Evolutionary conservation across 2,329 filamentous ascomycete genomes (phyloP).

Genomic region (Aspergillus floridensis): DNA sequence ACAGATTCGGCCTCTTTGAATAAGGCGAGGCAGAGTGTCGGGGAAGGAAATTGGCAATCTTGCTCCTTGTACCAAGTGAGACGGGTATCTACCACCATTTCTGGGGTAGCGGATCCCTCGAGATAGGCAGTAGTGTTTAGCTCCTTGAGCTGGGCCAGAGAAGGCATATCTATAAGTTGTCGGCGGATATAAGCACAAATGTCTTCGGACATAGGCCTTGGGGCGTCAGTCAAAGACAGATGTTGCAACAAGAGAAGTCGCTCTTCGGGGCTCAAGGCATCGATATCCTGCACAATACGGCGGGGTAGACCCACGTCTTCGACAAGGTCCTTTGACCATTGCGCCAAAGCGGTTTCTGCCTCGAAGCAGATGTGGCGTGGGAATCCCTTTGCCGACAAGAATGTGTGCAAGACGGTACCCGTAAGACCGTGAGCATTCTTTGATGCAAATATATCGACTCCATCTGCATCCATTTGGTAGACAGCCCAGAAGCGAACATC

Average conservation of each 20-base stretch:
- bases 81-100: slow-evolving; percentile 39
- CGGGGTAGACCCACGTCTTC: slow-evolving; percentile 33
- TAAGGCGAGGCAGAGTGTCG: slow-evolving; percentile 32
- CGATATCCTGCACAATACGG: slow-evolving; percentile 43
- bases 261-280: slow-evolving; percentile 44
- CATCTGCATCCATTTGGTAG: slow-evolving; percentile 35
- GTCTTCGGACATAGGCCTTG: slow-evolving; percentile 26
- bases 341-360: slow-evolving; percentile 38
- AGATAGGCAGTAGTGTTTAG: slow-evolving; percentile 43
- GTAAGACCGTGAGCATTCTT: slow-evolving; percentile 44
- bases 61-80: slow-evolving; percentile 45
- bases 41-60: slow-evolving; percentile 36
- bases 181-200: slow-evolving; percentile 35
- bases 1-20: slow-evolving; percentile 38
- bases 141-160: slow-evolving; percentile 40
- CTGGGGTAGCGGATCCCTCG: slow-evolving; percentile 35
- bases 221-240: slow-evolving; percentile 29
- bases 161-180: slow-evolving; percentile 39
- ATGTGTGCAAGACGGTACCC: slow-evolving; percentile 47
- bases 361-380: slow-evolving; percentile 41
- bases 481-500: slow-evolving; percentile 44
- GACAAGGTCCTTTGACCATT: slow-evolving; percentile 33
- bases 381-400: slow-evolving; percentile 42
- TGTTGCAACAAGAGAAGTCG: slow-evolving; percentile 41
- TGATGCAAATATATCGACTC: slow-evolving; percentile 43